Base-by-base conservation (phyloP, 306 rosid species). In the Vigna trinervia region DNA sequence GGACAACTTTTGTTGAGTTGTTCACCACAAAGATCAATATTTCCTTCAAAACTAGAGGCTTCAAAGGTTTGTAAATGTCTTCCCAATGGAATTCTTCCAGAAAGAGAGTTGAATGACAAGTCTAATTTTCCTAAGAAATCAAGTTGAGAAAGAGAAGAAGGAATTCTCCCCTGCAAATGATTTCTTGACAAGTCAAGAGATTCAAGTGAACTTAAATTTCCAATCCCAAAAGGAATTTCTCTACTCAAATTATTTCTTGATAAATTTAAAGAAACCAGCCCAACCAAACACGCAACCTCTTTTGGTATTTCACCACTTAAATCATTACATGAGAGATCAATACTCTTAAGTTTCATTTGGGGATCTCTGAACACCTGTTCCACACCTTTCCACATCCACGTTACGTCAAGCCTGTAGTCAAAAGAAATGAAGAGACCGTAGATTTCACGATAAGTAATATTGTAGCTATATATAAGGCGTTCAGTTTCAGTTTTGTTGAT, bases 21-120 rank as follows among this genome's bases (percentile, higher is more conserved):
- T n/a, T 38, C 10, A 23, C 81, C 75, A 28, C 74, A 77, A 2
- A 77, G 74, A 38, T 26, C 34, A 1, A 8, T 15, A 67, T 77
- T 77, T 5, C 68, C 74, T 14, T 65, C 81, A 77, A 30, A 77
- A 5, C 32, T 7, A n/a, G 57, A 53, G 4, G 34, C 69, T 5
- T 12, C 23, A 41, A 39, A 43, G 3, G 63, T 71, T 0, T 71
- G 15, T 1, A 71, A 5, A 1, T 71, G 76, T 36, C 36, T 38
- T 1, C 43, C 77, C 5, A 0, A 7, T 3, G 67, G 77, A 6
- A 56, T 73, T 39, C 14, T 73, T 56, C 77, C 67, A 4, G 5
- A 4, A 0, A 73, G 67, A 14, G 0, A 3, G 54, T 73, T 73
- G n/a, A 22, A 0, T 20, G 67, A 73, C 39, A 56, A 56, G 26